A percentile compares a stretch with the other conserved stretches of the same genome.
Evolutionary conservation across 2,329 filamentous ascomycete species (phyloP).

Genomic region (Seiridium unicorne): DNA sequence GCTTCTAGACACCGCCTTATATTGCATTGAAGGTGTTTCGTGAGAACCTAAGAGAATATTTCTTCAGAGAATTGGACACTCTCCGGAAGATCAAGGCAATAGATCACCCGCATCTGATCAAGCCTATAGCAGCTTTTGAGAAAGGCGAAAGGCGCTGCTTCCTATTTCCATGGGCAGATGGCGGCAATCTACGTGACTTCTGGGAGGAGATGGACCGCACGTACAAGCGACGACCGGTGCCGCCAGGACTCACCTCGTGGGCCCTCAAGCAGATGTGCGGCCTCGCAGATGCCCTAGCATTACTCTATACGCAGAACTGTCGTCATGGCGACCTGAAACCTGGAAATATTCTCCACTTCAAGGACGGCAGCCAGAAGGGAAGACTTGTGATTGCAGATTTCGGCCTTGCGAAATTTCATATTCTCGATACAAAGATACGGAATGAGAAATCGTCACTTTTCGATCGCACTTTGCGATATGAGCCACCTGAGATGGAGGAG

Average conservation of each 20-base stretch:
- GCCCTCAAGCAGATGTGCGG: constrained; percentile 8
- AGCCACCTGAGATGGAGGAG: constrained; percentile 10
- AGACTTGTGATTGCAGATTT: constrained; percentile 15
- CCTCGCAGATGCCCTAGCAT: not conserved
- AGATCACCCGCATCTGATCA: constrained; percentile 10
- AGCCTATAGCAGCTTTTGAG: constrained; percentile 10
- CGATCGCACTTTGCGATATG: constrained; percentile 7
- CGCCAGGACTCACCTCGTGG: no score
- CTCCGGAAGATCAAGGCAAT: not conserved
- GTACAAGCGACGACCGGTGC: no score
- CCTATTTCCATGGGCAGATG: constrained; percentile 15
- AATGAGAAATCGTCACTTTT: not conserved
- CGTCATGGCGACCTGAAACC: constrained; percentile 18
- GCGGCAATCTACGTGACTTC: constrained; percentile 12
- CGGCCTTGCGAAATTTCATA: constrained; percentile 14
- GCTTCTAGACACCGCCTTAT: no score
- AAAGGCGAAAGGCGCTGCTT: constrained; percentile 2
- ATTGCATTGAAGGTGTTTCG: constrained; percentile 1
- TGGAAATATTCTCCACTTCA: constrained; percentile 13
- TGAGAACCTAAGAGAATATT: not conserved
- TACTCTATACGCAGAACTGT: constrained; percentile 5
- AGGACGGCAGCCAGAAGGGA: not conserved
- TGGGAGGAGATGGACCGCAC: constrained; percentile 3
- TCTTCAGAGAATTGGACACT: not conserved
- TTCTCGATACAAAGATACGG: not conserved